Evolutionary conservation across 1,284 basidiomycete genomes (phyloP).

Genomic region (Spongiforma sp.): DNA sequence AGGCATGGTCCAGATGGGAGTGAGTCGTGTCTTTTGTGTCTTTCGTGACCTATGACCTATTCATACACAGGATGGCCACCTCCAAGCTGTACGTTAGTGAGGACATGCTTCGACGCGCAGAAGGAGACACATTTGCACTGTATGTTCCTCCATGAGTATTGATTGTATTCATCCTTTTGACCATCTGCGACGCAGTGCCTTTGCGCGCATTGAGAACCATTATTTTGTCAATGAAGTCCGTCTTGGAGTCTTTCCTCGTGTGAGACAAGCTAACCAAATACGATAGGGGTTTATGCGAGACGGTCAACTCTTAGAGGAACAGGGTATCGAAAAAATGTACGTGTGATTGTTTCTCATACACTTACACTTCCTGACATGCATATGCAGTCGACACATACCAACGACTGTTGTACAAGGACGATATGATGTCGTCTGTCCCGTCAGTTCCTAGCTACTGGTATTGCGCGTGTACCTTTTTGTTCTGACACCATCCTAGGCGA

Average conservation of each 20-base stretch:
- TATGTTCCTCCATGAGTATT: conserved; percentile 40
- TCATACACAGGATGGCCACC: conserved; percentile 71
- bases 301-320: conserved; percentile 84
- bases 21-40: conserved; percentile 44
- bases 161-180: conserved; percentile 11
- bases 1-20: conserved; percentile 93
- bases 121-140: conserved; percentile 79
- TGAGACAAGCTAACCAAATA: conserved; percentile 10
- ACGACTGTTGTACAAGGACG: conserved; percentile 86
- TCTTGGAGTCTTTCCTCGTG: conserved; percentile 1
- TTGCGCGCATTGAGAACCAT: conserved; percentile 92
- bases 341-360: conserved; percentile 25
- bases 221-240: conserved; percentile 83
- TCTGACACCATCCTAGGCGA: conserved; percentile 51
- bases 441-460: conserved; percentile 40
- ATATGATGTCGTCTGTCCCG: conserved; percentile 83
- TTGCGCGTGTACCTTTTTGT: background rate
- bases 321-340: conserved; percentile 91
- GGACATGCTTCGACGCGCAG: conserved; percentile 71
- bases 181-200: conserved; percentile 59
- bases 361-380: conserved; percentile 16
- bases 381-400: conserved; percentile 80
- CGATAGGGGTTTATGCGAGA: conserved; percentile 85
- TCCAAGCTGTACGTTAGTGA: conserved; percentile 76
- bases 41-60: conserved; percentile 9